Conservation (phyloP, 108 stramenopile species). For the Pseudonitzschia pungens region DNA sequence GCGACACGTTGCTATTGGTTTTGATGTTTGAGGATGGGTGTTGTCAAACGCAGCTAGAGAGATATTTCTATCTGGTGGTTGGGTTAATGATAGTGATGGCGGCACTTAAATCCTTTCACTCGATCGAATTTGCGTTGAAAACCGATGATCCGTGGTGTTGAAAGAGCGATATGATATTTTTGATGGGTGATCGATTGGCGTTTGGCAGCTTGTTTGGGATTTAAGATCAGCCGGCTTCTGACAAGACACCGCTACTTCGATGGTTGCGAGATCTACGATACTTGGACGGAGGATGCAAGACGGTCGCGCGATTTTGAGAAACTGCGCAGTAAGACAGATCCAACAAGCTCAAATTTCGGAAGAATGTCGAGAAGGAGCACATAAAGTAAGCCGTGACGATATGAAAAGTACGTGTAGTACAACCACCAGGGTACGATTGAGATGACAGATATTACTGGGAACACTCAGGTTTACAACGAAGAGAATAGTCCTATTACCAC, state of each 20-base stretch:
- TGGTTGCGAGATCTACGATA: not conserved
- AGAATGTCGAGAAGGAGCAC: too few relatives aligned
- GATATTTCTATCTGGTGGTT: not conserved
- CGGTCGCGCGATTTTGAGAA: not conserved
- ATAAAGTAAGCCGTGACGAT: too few relatives aligned
- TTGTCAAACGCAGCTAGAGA: not conserved
- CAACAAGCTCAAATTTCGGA: too few relatives aligned
- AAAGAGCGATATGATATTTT: not conserved
- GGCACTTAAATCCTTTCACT: not conserved
- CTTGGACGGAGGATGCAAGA: not conserved
- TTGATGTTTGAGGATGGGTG: not conserved
- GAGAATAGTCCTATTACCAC: too few relatives aligned
- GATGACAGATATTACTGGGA: too few relatives aligned
- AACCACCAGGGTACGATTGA: too few relatives aligned
- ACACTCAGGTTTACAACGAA: too few relatives aligned
- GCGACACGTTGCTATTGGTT: not conserved
- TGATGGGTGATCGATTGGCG: constrained; percentile 7
- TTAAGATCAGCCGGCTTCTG: not conserved
- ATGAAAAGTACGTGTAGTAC: too few relatives aligned
- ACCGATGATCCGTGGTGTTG: not conserved
- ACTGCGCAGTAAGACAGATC: too few relatives aligned
- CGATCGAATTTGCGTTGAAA: not conserved
- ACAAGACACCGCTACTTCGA: not conserved
- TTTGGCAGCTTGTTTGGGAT: constrained; percentile 8
- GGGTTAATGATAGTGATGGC: not conserved